Conservation (phyloP, 2,329 filamentous ascomycete genomes). For the Gliomastix tumulicola region DNA sequence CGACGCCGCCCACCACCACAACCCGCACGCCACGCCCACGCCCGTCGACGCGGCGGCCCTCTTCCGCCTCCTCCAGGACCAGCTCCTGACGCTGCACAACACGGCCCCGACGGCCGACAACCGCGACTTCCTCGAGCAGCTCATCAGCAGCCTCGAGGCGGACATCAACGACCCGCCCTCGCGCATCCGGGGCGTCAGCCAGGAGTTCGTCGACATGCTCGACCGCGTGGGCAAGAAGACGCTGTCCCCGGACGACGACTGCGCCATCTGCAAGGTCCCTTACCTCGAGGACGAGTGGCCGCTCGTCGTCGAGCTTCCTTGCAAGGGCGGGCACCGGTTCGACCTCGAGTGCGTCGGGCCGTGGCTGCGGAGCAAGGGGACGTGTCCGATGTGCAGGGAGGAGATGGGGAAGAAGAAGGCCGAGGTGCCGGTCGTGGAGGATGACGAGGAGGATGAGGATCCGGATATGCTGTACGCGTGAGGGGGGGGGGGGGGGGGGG, state of each 20-base stretch:
- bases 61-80: slow-evolving; percentile 53
- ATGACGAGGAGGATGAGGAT: slow-evolving; percentile 44
- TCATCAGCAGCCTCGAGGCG: slow-evolving; percentile 38
- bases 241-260: slow-evolving; percentile 43
- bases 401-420: slow-evolving; percentile 51
- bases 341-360: slow-evolving; percentile 63
- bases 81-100: slow-evolving; percentile 42
- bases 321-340: slow-evolving; percentile 49
- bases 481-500: slow-evolving; percentile 1
- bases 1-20: slow-evolving; percentile 33
- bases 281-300: slow-evolving; percentile 57
- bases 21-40: slow-evolving; percentile 49
- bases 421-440: slow-evolving; percentile 33
- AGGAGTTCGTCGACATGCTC: slow-evolving; percentile 51
- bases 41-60: slow-evolving; percentile 51
- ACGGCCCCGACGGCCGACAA: slow-evolving; percentile 42
- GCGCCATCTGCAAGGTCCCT: slow-evolving; percentile 56
- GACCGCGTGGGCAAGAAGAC: slow-evolving; percentile 48
- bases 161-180: slow-evolving; percentile 46
- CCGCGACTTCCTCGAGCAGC: slow-evolving; percentile 39
- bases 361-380: slow-evolving; percentile 58
- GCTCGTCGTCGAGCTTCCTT: slow-evolving; percentile 58
- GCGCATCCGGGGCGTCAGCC: slow-evolving; percentile 45
- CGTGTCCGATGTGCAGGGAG: slow-evolving; percentile 56
- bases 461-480: slow-evolving; percentile 40